Percentiles rank a stretch among this genome's conserved stretches.
phyloP scores from a whole-genome alignment of 306 rosid genomes.

The Lithocarpus polystachyus region DNA sequence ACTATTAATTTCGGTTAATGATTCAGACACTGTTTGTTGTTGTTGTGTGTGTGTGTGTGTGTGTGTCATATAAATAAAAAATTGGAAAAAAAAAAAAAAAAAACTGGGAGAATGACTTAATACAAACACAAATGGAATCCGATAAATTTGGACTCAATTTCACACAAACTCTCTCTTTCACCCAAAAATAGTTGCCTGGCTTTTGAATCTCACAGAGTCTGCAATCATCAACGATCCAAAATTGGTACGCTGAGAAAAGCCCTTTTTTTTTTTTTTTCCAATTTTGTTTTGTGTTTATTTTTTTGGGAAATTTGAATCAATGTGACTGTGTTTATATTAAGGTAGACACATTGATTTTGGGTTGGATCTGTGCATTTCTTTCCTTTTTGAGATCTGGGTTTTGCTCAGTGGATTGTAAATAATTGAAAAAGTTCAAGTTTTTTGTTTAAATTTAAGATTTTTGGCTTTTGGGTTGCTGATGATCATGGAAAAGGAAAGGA shows the following conservation, averaged over 20 bases:
- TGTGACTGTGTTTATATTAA: background rate
- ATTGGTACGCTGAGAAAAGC: slow-evolving; percentile 48
- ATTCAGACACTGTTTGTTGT: background rate
- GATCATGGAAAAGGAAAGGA: slow-evolving; percentile 13
- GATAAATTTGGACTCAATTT: slow-evolving; percentile 47
- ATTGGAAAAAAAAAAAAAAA: background rate
- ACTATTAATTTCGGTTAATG: background rate
- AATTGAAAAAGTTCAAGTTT: slow-evolving; percentile 9
- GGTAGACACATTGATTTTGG: slow-evolving; percentile 16
- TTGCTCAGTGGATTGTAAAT: slow-evolving; percentile 5
- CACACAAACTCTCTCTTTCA: background rate
- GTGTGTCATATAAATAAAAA: slow-evolving; percentile 2
- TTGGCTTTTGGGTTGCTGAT: slow-evolving; percentile 24
- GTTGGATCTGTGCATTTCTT: slow-evolving; percentile 42
- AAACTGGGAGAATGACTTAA: slow-evolving; percentile 12
- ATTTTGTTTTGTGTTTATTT: background rate
- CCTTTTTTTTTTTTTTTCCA: slow-evolving; percentile 25
- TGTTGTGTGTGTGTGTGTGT: background rate
- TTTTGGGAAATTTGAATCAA: slow-evolving; percentile 16
- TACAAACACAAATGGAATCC: slow-evolving; percentile 29
- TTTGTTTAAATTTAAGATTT: background rate
- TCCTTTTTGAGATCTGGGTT: slow-evolving; percentile 36
- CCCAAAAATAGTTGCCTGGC: slow-evolving; percentile 33
- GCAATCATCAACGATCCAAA: slow-evolving; percentile 14
- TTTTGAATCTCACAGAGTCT: slow-evolving; percentile 50